Percentiles rank a stretch among this genome's conserved stretches.
phyloP scores from a whole-genome alignment of 768 basidiomycete genomes.

The Dacryopinax primogenitus region DNA sequence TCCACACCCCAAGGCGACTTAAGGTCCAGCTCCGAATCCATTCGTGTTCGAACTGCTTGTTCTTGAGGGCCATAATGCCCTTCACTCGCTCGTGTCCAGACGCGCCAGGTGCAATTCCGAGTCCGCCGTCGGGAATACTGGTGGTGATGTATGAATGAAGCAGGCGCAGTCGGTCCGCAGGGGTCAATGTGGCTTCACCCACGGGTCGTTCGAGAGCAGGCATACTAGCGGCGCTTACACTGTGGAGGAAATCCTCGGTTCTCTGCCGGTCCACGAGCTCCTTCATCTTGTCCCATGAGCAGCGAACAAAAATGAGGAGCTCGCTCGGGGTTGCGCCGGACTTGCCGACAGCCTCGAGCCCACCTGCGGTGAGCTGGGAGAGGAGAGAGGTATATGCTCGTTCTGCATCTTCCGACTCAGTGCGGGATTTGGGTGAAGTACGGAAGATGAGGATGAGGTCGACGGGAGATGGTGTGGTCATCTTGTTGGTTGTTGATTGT shows the following conservation, averaged over 20 bases:
- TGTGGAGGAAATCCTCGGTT: slow-evolving; percentile 51
- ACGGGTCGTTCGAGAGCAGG: slow-evolving; percentile 33
- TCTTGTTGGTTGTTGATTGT: not conserved
- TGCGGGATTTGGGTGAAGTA: not conserved
- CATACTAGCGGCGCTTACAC: slow-evolving; percentile 46
- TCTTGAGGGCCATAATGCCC: slow-evolving; percentile 71
- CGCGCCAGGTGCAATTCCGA: slow-evolving; percentile 63
- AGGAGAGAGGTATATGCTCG: slow-evolving; percentile 4
- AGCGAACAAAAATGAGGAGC: not conserved
- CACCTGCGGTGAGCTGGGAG: not conserved
- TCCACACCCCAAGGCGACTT: slow-evolving; percentile 42
- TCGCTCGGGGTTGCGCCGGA: not conserved
- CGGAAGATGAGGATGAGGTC: slow-evolving; percentile 1
- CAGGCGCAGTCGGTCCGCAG: slow-evolving; percentile 71
- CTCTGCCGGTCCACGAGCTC: not conserved
- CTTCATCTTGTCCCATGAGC: not conserved
- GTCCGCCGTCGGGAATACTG: slow-evolving; percentile 59
- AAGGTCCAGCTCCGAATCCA: slow-evolving; percentile 72
- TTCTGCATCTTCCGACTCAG: not conserved
- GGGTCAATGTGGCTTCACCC: slow-evolving; percentile 31
- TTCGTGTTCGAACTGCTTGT: slow-evolving; percentile 60
- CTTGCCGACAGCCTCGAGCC: not conserved
- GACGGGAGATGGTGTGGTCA: not conserved
- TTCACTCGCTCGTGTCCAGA: slow-evolving; percentile 69
- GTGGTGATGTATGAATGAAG: slow-evolving; percentile 60